A percentile compares a stretch with the other conserved stretches of the same genome.
Conservation (phyloP, 805 yeast genomes). For the Wickerhamiella dianesei region DNA sequence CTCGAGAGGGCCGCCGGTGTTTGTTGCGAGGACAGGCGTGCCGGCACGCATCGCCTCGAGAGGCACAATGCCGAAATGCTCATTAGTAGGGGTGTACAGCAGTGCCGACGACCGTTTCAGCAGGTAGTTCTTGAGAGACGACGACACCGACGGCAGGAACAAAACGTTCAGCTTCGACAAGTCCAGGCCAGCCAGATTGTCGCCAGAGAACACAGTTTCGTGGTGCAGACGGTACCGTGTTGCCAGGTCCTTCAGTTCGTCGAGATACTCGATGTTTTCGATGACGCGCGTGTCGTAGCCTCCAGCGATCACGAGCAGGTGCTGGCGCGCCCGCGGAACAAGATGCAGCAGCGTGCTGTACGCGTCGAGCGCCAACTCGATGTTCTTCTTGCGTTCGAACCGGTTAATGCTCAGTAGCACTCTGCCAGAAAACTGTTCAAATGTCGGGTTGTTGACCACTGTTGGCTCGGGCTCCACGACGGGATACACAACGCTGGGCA, state of each 20-base stretch:
- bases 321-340: slow-evolving; percentile 22
- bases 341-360: slow-evolving; percentile 35
- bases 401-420: slow-evolving; percentile 66
- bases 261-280: slow-evolving; percentile 64
- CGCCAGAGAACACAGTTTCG: slow-evolving; percentile 29
- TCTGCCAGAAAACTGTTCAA: slow-evolving; percentile 3
- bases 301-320: slow-evolving; percentile 62
- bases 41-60: slow-evolving; percentile 82
- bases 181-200: slow-evolving; percentile 11
- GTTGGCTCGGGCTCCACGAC: slow-evolving; percentile 47
- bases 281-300: slow-evolving; percentile 69
- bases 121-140: slow-evolving; percentile 49
- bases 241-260: slow-evolving; percentile 42
- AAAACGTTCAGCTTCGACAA: slow-evolving; percentile 34
- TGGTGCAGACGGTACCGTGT: slow-evolving; percentile 33
- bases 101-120: slow-evolving; percentile 45
- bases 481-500: slow-evolving; percentile 53
- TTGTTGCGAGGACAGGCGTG: slow-evolving; percentile 72
- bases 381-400: slow-evolving; percentile 74
- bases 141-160: slow-evolving; percentile 70
- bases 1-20: slow-evolving; percentile 89
- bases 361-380: slow-evolving; percentile 62
- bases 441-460: slow-evolving; percentile 7
- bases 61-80: slow-evolving; percentile 97
- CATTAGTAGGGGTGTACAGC: slow-evolving; percentile 78